These are phyloP conservation scores for Thielaviopsis ethacetica DNA, from an alignment of 2,329 filamentous ascomycete genomes.

Conservation along the genomic window DNA sequence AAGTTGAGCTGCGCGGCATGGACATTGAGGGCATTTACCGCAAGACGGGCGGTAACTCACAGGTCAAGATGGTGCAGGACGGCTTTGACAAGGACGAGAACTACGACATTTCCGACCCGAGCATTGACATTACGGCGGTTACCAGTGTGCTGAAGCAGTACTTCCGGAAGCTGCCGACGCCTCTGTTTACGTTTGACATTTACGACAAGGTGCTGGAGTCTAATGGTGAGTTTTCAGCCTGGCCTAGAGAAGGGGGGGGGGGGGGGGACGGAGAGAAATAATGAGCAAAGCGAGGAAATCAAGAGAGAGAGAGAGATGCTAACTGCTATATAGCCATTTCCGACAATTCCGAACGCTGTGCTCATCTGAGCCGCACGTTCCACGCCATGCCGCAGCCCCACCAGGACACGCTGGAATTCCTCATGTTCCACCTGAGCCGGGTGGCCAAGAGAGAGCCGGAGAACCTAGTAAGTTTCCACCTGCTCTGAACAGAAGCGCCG, in stretches of 20 bases:
- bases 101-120: constrained; percentile 84
- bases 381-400: constrained; percentile 68
- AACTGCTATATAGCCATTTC: constrained; percentile 35
- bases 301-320: background rate
- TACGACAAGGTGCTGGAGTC: constrained; percentile 83
- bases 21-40: constrained; percentile 95
- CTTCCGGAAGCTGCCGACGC: constrained; percentile 80
- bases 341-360: constrained; percentile 50
- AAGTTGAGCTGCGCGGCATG: constrained; percentile 92
- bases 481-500: too few species aligned
- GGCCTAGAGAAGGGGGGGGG: too few species aligned
- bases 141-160: constrained; percentile 96
- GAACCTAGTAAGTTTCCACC: constrained; percentile 52
- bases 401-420: constrained; percentile 76
- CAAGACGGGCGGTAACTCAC: constrained; percentile 85
- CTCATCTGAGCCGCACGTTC: constrained; percentile 57
- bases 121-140: constrained; percentile 88
- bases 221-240: constrained; percentile 36
- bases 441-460: constrained; percentile 70
- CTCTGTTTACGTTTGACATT: constrained; percentile 79
- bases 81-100: constrained; percentile 78
- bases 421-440: constrained; percentile 81
- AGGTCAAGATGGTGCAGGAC: constrained; percentile 78
- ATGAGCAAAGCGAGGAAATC: too few species aligned
- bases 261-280: too few species aligned